phyloP scores from a whole-genome alignment of 805 yeast species.

The Lachancea thermotolerans region DNA sequence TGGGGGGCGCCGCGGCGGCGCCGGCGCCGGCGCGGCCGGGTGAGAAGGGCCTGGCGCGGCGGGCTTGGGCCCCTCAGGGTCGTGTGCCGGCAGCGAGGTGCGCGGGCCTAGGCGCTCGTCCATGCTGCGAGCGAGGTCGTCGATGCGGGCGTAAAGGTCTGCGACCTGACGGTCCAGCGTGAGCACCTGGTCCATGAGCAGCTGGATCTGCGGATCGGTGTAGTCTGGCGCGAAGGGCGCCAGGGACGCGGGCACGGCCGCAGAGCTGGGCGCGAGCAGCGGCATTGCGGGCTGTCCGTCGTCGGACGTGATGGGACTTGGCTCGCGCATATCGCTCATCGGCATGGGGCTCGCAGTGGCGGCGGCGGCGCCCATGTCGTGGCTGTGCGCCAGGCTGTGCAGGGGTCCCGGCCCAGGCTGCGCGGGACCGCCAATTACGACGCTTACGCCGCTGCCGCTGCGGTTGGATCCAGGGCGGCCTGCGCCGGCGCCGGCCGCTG shows the following conservation, averaged over 20 bases:
- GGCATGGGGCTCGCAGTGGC: too few relatives aligned
- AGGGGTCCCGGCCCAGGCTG: too few relatives aligned
- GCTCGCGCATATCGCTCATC: too few relatives aligned
- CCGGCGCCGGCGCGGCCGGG: too few relatives aligned
- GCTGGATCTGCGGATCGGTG: slow-evolving; percentile 3
- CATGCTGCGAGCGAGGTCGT: slow-evolving; percentile 1
- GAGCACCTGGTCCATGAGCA: slow-evolving; percentile 4
- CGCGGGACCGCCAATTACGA: background rate
- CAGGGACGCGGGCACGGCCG: background rate
- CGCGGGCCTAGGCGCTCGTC: background rate
- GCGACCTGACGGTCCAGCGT: slow-evolving; percentile 3
- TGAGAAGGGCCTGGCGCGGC: too few relatives aligned
- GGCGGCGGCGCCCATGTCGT: too few relatives aligned
- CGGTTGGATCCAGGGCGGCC: background rate
- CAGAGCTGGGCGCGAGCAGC: background rate
- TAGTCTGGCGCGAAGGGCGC: slow-evolving; percentile 4
- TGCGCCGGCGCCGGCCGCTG: background rate
- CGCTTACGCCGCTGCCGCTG: background rate
- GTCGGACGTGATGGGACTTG: too few relatives aligned
- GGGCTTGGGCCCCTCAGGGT: background rate
- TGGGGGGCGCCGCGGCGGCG: background rate
- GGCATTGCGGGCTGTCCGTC: background rate
- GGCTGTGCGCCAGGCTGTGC: too few relatives aligned
- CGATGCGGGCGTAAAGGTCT: slow-evolving; percentile 2
- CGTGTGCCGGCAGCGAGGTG: background rate